Evolutionary conservation across 352 stramenopile genomes (phyloP), one percentile per base, ranked within the genome.

Genomic region (Phytopythium sindhum): DNA sequence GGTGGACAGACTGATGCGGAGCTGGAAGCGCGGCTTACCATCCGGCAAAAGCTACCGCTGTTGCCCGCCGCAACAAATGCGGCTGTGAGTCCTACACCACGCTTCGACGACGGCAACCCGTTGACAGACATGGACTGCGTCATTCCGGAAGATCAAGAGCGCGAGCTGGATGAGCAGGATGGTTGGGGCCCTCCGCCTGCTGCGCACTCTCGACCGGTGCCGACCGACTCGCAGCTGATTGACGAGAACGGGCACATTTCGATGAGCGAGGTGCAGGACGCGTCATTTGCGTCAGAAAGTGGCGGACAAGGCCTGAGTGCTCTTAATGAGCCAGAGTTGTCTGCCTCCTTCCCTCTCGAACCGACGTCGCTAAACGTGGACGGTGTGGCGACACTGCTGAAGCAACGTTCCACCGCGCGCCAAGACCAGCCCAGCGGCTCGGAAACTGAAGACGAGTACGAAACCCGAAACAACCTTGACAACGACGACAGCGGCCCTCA

Each of bases 191-290:
- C 19, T 23, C 60, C 57, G 12, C 54, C 45, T 11, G 63, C 57
- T 15, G 24, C 41, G 9, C 15, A 52, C 21, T 29, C 41, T 0
- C 62, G 64, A 21, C 50, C 26, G 29, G 63, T 74, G 29, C 68
- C 59, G 2, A 88, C 74, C 2, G 83, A 90, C 50, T 91, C 83
- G 57, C 74, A 91, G 60, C 60, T 91, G n/a, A 91, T 91, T 50
- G 75, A 72, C 6, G 79, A 90, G 52, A 90, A 91, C 39, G 83
- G 80, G 0, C 55, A 59, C 0, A 74, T 86, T 17, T 35, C 75
- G 4, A 74, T 71, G 66, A 48, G 54, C 0, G 68, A 78, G 54
- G 79, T 66, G 1, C 71, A 83, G 53, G 42, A 48, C 14, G 10
- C 35, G 14, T 37, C 35, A 9, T 29, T n/a, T 14, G 2, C 28